Conservation (phyloP, 208 protist genomes). For the Herpetomonas samuelpessoai region DNA sequence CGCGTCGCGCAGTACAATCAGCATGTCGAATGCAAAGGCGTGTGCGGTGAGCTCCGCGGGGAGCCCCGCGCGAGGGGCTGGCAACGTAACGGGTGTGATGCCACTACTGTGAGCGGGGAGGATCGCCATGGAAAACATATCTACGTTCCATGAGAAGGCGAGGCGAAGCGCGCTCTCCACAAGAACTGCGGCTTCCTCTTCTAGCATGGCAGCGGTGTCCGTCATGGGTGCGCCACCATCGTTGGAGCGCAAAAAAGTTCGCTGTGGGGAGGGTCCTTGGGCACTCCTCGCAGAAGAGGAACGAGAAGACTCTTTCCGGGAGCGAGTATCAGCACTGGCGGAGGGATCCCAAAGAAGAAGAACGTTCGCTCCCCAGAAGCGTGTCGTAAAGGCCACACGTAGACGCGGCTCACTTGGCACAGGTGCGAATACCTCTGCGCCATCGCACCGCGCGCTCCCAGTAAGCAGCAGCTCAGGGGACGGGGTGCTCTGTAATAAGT, state of each 20-base stretch:
- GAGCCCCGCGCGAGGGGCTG: background rate
- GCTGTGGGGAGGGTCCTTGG: too few relatives aligned
- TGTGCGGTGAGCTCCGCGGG: too few relatives aligned
- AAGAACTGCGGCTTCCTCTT: conserved; percentile 6
- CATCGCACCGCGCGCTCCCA: conserved; percentile 3
- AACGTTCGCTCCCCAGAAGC: conserved; percentile 63
- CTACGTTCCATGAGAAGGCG: conserved; percentile 64
- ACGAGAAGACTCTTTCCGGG: too few relatives aligned
- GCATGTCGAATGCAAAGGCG: conserved; percentile 60
- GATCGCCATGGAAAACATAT: conserved; percentile 77
- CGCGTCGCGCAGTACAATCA: conserved; percentile 54
- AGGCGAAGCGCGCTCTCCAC: conserved; percentile 70
- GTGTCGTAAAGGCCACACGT: conserved; percentile 48
- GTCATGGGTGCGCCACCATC: too few relatives aligned
- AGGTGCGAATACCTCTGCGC: conserved; percentile 29
- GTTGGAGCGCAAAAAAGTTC: too few relatives aligned
- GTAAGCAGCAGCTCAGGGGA: conserved; percentile 49
- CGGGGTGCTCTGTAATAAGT: conserved; percentile 23
- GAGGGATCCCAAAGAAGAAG: conserved; percentile 10
- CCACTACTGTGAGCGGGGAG: conserved; percentile 7
- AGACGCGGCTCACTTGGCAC: conserved; percentile 38
- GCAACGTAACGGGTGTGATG: background rate
- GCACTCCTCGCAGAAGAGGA: too few relatives aligned
- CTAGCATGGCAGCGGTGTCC: too few relatives aligned
- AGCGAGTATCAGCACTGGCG: too few relatives aligned